Percentiles rank a stretch among this genome's conserved stretches.
Conservation (phyloP, 2,329 filamentous ascomycete species). For the Sporothrix brasiliensis region DNA sequence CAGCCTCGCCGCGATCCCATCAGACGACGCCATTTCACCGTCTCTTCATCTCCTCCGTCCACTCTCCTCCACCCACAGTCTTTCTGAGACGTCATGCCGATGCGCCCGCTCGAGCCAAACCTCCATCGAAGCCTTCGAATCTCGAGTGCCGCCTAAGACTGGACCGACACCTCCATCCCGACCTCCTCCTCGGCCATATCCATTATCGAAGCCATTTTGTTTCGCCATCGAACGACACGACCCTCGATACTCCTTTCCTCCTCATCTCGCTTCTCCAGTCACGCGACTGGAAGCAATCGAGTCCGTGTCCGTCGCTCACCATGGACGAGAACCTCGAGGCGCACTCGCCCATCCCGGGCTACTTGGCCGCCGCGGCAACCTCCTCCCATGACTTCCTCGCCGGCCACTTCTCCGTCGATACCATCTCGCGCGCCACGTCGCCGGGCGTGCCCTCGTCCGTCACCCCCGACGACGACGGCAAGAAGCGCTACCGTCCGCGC, state of each 20-base stretch:
- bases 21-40: background rate
- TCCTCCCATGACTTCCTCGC: conserved; percentile 47
- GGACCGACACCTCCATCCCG: background rate
- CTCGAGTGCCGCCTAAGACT: conserved; percentile 11
- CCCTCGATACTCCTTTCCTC: background rate
- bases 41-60: background rate
- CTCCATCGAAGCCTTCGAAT: background rate
- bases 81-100: conserved; percentile 21
- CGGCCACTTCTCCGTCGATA: conserved; percentile 56
- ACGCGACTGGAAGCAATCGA: background rate
- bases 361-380: conserved; percentile 44
- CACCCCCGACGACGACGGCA: conserved; percentile 54
- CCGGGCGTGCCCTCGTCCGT: conserved; percentile 66
- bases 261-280: background rate
- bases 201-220: background rate
- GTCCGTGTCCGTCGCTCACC: background rate
- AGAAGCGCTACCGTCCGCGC: conserved; percentile 74
- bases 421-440: conserved; percentile 83
- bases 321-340: conserved; percentile 45
- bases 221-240: background rate
- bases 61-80: background rate
- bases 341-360: conserved; percentile 39
- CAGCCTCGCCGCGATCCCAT: conserved; percentile 10
- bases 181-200: background rate
- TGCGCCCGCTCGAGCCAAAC: conserved; percentile 20